A percentile compares a stretch with the other conserved stretches of the same genome.
These are phyloP conservation scores for Calocybe cyanea DNA, from an alignment of 768 basidiomycete genomes.

Conservation along the genomic window DNA sequence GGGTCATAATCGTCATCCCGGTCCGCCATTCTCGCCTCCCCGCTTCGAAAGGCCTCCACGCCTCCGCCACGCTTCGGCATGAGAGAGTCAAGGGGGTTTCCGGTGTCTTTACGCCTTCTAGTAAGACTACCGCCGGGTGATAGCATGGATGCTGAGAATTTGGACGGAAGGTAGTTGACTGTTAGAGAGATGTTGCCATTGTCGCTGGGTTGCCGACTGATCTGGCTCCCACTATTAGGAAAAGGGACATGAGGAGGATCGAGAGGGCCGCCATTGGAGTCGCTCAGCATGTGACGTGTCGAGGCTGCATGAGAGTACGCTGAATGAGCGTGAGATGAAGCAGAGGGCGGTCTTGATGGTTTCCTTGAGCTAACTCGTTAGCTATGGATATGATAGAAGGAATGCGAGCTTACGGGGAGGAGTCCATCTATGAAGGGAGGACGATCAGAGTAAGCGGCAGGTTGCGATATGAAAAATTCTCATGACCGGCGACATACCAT, in stretches of 20 bases:
- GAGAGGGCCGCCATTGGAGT: slow-evolving; percentile 29
- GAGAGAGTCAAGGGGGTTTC: slow-evolving; percentile 21
- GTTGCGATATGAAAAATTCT: slow-evolving; percentile 9
- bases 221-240: slow-evolving; percentile 15
- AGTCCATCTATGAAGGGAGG: slow-evolving; percentile 9
- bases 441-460: slow-evolving; percentile 13
- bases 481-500: slow-evolving; percentile 17
- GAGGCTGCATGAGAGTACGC: slow-evolving; percentile 43
- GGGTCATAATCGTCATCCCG: slow-evolving; percentile 43
- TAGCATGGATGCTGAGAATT: slow-evolving; percentile 47
- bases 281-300: slow-evolving; percentile 44
- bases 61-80: slow-evolving; percentile 62
- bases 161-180: slow-evolving; percentile 63
- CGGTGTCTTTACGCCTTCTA: slow-evolving; percentile 22
- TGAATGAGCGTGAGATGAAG: slow-evolving; percentile 33
- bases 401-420: slow-evolving; percentile 19
- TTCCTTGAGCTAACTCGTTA: slow-evolving; percentile 8
- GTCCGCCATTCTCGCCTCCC: slow-evolving; percentile 38
- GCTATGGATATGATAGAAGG: neutral
- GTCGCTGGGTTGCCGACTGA: slow-evolving; percentile 7
- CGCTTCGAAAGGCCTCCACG: slow-evolving; percentile 47
- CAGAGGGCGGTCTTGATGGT: slow-evolving; percentile 34
- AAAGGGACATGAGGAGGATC: slow-evolving; percentile 41
- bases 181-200: slow-evolving; percentile 19
- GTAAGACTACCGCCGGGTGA: slow-evolving; percentile 29